phyloP scores from a whole-genome alignment of 140 eudicot species.

The Flaveria floridana region DNA sequence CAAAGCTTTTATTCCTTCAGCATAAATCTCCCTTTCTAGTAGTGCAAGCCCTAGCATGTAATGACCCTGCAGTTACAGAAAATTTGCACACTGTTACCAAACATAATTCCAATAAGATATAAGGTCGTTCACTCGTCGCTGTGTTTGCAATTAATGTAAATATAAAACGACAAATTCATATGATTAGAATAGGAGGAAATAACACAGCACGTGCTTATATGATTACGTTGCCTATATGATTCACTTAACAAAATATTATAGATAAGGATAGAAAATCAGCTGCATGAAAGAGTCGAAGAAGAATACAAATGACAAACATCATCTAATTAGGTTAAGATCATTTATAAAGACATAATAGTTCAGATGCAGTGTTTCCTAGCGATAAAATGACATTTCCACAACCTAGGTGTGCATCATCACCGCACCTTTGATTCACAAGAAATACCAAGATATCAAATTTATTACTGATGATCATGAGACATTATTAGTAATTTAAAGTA shows the following conservation, averaged over 20 bases:
- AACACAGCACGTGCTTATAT: not conserved
- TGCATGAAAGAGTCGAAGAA: not conserved
- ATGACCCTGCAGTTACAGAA: slow-evolving; percentile 53
- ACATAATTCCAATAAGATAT: not conserved
- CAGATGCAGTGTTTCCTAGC: slow-evolving; percentile 6
- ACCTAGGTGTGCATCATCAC: slow-evolving; percentile 11
- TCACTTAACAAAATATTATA: not conserved
- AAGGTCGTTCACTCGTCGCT: slow-evolving; percentile 1
- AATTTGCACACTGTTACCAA: slow-evolving; percentile 19
- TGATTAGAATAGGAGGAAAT: not conserved
- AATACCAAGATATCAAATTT: not conserved
- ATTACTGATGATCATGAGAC: not conserved
- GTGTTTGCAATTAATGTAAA: slow-evolving; percentile 1
- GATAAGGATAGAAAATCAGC: not conserved
- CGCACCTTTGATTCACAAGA: not conserved
- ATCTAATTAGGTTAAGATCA: not conserved
- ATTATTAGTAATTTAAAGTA: not conserved
- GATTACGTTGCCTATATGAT: not conserved
- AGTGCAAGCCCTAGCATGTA: slow-evolving; percentile 79
- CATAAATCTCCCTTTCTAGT: slow-evolving; percentile 49
- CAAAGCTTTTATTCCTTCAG: slow-evolving; percentile 63
- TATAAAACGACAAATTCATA: slow-evolving; percentile 11
- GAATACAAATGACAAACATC: not conserved
- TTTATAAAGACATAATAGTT: slow-evolving; percentile 12
- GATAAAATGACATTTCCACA: not conserved